Conservation (phyloP, 208 protist genomes). For the Leishmania amazonensis region DNA sequence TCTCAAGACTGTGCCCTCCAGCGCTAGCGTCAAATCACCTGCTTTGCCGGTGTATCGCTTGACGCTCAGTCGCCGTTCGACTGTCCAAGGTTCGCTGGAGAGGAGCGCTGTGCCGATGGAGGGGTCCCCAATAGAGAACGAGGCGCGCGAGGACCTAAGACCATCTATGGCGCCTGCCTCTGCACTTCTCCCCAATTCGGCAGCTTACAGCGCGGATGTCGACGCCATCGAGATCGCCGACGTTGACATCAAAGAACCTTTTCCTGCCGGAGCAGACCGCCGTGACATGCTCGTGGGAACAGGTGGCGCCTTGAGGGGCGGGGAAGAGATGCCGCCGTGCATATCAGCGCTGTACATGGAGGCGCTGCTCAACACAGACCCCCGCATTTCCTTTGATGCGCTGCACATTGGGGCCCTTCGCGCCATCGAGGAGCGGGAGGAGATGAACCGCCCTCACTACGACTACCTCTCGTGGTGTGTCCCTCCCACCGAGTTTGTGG, state of each 20-base stretch:
- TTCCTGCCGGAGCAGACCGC: background rate
- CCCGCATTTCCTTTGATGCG: conserved; percentile 65
- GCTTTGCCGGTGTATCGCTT: background rate
- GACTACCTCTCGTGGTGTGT: conserved; percentile 23
- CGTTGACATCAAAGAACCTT: background rate
- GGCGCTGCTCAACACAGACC: conserved; percentile 70
- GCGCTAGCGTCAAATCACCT: background rate
- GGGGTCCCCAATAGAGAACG: background rate
- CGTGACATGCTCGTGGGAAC: conserved; percentile 1
- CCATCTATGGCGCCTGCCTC: background rate
- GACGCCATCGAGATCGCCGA: conserved; percentile 20
- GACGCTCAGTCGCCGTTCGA: background rate
- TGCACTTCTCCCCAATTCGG: background rate
- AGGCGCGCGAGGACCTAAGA: background rate
- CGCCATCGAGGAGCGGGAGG: conserved; percentile 38
- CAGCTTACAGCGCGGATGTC: background rate
- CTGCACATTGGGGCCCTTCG: conserved; percentile 62
- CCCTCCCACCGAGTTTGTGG: conserved; percentile 10
- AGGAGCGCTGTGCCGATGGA: background rate
- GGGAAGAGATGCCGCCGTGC: conserved; percentile 20
- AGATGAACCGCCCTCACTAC: conserved; percentile 3
- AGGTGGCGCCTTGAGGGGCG: conserved; percentile 10
- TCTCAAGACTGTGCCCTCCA: background rate
- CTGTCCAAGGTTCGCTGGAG: background rate
- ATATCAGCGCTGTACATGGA: conserved; percentile 39